These are phyloP conservation scores for Apiospora hydei DNA, from an alignment of 2,329 filamentous ascomycete genomes.

Conservation along the genomic window DNA sequence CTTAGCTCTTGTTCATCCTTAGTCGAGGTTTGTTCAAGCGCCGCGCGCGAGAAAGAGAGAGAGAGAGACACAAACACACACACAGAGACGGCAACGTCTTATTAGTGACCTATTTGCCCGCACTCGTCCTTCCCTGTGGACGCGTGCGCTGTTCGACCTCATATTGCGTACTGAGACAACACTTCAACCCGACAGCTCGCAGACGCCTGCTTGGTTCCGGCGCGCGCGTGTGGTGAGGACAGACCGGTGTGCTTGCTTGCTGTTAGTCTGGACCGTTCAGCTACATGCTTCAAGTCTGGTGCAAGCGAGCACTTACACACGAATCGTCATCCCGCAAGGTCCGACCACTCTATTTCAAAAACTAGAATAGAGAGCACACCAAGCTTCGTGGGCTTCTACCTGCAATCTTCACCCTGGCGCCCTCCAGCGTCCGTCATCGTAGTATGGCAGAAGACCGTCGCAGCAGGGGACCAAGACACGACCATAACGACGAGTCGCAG, in stretches of 20 bases:
- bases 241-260: background rate
- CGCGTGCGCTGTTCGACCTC: background rate
- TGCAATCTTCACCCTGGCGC: conserved; percentile 38
- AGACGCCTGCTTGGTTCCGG: background rate
- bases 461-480: conserved; percentile 44
- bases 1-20: conserved; percentile 13
- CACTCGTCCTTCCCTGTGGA: background rate
- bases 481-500: conserved; percentile 48
- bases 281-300: conserved; percentile 5
- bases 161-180: background rate
- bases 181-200: background rate
- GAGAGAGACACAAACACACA: background rate
- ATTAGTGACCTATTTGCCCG: background rate
- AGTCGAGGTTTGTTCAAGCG: conserved; percentile 19
- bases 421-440: conserved; percentile 39
- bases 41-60: conserved; percentile 13
- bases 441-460: conserved; percentile 50
- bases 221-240: conserved; percentile 7
- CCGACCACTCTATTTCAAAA: background rate
- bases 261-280: conserved; percentile 4
- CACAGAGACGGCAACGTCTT: background rate
- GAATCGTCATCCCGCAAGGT: background rate
- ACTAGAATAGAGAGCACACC: background rate
- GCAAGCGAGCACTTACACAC: conserved; percentile 15
- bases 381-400: conserved; percentile 33